A percentile compares a stretch with the other conserved stretches of the same genome.
Evolutionary conservation across 352 stramenopile genomes (phyloP).

Genomic region (Achlya hypogyna): DNA sequence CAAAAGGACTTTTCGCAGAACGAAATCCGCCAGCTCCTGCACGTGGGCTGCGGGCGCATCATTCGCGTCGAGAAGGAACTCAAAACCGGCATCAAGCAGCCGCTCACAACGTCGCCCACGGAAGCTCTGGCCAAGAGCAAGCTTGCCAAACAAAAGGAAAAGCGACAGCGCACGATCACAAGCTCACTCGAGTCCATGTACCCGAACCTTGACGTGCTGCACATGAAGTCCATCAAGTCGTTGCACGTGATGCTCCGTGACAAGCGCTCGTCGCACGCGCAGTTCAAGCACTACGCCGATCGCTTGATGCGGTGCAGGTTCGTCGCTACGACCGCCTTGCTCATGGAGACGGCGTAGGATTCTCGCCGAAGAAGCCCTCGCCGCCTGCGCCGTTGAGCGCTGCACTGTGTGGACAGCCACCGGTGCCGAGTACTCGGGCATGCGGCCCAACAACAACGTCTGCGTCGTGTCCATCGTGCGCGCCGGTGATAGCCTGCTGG

Average conservation of each 20-base stretch:
- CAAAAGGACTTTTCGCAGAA: slow-evolving; percentile 20
- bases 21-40: slow-evolving; percentile 16
- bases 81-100: slow-evolving; percentile 13
- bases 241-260: slow-evolving; percentile 72
- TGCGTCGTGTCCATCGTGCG: slow-evolving; percentile 93
- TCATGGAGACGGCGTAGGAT: slow-evolving; percentile 27
- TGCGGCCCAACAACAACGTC: slow-evolving; percentile 52
- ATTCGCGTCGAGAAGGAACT: slow-evolving; percentile 20
- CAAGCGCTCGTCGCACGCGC: slow-evolving; percentile 44
- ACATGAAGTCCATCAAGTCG: slow-evolving; percentile 48
- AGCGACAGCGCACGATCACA: slow-evolving; percentile 15
- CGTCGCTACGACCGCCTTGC: too few species aligned
- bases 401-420: slow-evolving; percentile 60
- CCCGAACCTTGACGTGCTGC: slow-evolving; percentile 50
- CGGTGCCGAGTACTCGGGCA: slow-evolving; percentile 42
- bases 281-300: slow-evolving; percentile 77
- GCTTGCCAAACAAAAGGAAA: slow-evolving; percentile 11
- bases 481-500: slow-evolving; percentile 83
- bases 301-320: slow-evolving; percentile 53
- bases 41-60: slow-evolving; percentile 19
- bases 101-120: neutral
- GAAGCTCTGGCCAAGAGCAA: slow-evolving; percentile 1
- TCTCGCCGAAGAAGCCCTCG: slow-evolving; percentile 63
- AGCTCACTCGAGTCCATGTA: slow-evolving; percentile 51
- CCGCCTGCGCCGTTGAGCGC: slow-evolving; percentile 41